Base-by-base conservation (phyloP, 306 rosid genomes). In the Oxytropis ochrocephala region DNA sequence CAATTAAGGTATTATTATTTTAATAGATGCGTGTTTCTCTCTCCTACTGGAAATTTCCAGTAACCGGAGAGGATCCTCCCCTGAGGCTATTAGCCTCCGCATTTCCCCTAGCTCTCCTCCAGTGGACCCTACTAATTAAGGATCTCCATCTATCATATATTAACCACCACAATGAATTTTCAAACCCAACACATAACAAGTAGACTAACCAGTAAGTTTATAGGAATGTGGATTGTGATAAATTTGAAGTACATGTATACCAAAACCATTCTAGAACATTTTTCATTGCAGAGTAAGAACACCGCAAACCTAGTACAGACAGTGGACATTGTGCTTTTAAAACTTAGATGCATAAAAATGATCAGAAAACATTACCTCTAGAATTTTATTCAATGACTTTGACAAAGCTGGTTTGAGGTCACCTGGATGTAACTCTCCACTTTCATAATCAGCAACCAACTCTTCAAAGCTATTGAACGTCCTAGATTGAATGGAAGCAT, bases 401-500 rank as follows among this genome's bases (percentile, higher is more conserved):
- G 94, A 58, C 75, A 93, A 70, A 46, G 96, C 87, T 18, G 86
- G 88, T 80, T 90, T 90, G 11, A 87, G 90, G 69, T 93, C 97
- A 36, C 74, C 90, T 27, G 90, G 98, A 82, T 90, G 97, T 27
- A 88, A 78, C 56, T 64, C 78, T 55, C 94, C 97, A 12, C 83
- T 81, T 79, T 49, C 90, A 70, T 84, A 90, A 74, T 80, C 87
- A 2, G 77, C 85, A 67, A 56, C 21, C 70, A 93, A 78, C 59
- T 86, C 97, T 50, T 85, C 96, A 51, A 46, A 86, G 76, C 5
- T 74, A 74, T 73, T 81, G 86, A 82, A 90, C 35, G 82, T 82
- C 86, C 90, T 90, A 74, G 19, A 59, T 69, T 42, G 51, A 43
- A 66, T 41, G 47, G 8, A 19, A 33, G 51, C 63, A 50, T 32